Conservation (phyloP, 148 eudicot species). For the Suaeda aralocaspica region DNA sequence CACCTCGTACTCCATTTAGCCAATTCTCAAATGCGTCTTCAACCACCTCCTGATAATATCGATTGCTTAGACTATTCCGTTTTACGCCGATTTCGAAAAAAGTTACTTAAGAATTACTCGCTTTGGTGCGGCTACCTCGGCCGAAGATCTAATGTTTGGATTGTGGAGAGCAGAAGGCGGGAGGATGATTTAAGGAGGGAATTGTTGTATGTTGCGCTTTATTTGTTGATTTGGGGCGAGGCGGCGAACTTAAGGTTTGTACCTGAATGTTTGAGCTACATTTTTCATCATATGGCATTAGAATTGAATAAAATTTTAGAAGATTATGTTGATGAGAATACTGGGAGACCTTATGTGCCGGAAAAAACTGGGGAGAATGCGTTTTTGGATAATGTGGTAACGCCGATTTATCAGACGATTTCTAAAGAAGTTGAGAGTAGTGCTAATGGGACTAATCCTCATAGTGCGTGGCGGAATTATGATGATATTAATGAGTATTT, state of each 20-base stretch:
- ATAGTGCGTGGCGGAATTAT: constrained; percentile 85
- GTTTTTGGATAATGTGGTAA: constrained; percentile 49
- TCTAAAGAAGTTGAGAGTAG: constrained; percentile 62
- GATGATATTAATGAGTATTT: constrained; percentile 93
- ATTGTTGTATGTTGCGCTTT: constrained; percentile 58
- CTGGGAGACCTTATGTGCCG: constrained; percentile 66
- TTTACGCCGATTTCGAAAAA: constrained; percentile 64
- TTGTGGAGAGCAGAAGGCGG: constrained; percentile 37
- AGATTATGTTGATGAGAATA: constrained; percentile 73
- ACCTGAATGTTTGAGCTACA: constrained; percentile 69
- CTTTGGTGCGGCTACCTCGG: constrained; percentile 80
- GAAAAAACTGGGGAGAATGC: constrained; percentile 58
- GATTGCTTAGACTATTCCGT: constrained; percentile 56
- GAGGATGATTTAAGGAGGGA: constrained; percentile 59
- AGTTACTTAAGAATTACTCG: constrained; percentile 55
- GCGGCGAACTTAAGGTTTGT: constrained; percentile 67
- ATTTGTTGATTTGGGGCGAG: constrained; percentile 86
- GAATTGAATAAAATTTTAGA: constrained; percentile 73
- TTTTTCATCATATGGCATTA: constrained; percentile 79
- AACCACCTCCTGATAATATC: constrained; percentile 66
- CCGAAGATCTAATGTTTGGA: constrained; percentile 59
- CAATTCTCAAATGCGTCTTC: constrained; percentile 80
- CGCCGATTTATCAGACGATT: constrained; percentile 69
- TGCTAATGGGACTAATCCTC: constrained; percentile 75
- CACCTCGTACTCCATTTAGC: constrained; percentile 82